These are phyloP conservation scores for Discostella stelligeroides DNA, from an alignment of 108 stramenopile species.

Conservation along the genomic window DNA sequence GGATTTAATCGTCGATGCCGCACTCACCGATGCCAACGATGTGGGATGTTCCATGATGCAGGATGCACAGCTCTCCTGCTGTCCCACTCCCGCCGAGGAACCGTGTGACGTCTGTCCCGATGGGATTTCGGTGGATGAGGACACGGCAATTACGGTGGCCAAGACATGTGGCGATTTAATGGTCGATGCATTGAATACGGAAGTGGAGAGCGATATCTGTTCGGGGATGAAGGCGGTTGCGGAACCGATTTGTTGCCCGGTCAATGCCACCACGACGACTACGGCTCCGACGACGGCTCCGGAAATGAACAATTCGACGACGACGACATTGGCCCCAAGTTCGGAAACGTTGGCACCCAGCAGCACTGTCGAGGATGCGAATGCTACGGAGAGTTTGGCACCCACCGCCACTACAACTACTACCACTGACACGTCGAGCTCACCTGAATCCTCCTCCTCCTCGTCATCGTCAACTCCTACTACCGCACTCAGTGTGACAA, in stretches of 20 bases:
- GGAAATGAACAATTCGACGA: too few relatives aligned
- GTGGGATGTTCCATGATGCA: background rate
- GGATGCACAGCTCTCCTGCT: background rate
- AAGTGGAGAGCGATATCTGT: background rate
- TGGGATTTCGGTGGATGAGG: background rate
- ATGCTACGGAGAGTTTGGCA: too few relatives aligned
- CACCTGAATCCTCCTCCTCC: too few relatives aligned
- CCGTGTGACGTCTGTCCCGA: conserved; percentile 3
- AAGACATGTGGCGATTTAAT: conserved; percentile 2
- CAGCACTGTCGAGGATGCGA: too few relatives aligned
- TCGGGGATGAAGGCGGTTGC: conserved; percentile 1
- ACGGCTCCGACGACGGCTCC: background rate
- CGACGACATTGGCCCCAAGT: too few relatives aligned
- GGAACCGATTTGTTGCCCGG: background rate
- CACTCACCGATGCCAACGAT: too few relatives aligned
- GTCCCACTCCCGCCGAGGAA: background rate
- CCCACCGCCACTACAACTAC: too few relatives aligned
- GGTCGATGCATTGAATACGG: background rate
- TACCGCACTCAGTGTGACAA: too few relatives aligned
- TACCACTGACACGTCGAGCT: too few relatives aligned
- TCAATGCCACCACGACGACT: background rate
- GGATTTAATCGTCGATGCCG: background rate
- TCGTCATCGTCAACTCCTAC: too few relatives aligned
- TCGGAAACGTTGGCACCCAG: too few relatives aligned
- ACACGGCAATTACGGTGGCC: background rate